A percentile compares a stretch with the other conserved stretches of the same genome.
These are phyloP conservation scores for Tolypocladium cylindrosporum DNA, from an alignment of 2,329 filamentous ascomycete genomes.

Conservation along the genomic window DNA sequence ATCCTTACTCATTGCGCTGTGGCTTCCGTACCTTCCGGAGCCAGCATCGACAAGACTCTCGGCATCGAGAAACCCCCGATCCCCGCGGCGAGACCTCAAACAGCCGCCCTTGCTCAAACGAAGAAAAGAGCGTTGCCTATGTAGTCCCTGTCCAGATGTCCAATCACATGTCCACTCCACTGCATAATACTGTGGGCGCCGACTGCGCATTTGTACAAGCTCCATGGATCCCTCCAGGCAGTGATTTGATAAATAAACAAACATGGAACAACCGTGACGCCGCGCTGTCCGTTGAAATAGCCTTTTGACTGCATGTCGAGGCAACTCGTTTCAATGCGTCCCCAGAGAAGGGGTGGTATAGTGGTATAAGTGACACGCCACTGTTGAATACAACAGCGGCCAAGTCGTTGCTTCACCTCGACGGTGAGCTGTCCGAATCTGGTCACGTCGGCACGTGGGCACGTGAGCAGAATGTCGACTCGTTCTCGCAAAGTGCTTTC, in stretches of 20 bases:
- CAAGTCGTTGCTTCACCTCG: background rate
- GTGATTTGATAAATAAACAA: background rate
- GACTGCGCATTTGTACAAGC: background rate
- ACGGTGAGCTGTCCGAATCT: background rate
- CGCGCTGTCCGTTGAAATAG: conserved; percentile 6
- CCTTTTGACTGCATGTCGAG: background rate
- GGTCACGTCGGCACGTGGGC: background rate
- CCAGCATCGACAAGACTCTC: background rate
- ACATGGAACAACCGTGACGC: conserved; percentile 8
- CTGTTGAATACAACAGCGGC: background rate
- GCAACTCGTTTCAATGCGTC: background rate
- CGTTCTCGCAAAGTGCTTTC: background rate
- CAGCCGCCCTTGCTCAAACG: background rate
- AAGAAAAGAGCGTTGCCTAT: background rate
- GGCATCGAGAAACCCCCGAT: background rate
- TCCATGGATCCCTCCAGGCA: background rate
- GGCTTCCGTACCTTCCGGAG: background rate
- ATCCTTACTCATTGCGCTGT: background rate
- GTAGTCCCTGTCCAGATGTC: background rate
- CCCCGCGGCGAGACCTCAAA: background rate
- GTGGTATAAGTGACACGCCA: background rate
- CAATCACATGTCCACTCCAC: background rate
- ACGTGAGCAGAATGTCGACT: background rate
- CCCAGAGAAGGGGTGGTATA: conserved; percentile 1
- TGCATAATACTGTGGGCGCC: background rate